A percentile compares a stretch with the other conserved stretches of the same genome.
Conservation (phyloP, 805 yeast species). For the Pichia insulana region DNA sequence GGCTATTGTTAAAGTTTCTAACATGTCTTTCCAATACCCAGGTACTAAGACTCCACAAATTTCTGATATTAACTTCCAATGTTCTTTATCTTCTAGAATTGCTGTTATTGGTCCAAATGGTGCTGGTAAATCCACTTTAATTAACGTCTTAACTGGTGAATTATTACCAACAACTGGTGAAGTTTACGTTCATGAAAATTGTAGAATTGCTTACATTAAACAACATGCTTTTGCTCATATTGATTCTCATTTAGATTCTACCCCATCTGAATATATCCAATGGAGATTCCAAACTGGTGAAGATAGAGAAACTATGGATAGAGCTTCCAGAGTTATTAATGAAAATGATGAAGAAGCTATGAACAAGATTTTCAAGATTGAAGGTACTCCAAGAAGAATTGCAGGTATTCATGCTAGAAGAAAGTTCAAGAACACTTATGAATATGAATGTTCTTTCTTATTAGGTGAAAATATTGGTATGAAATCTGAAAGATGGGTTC, state of each 20-base stretch:
- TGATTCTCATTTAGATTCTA: slow-evolving; percentile 96
- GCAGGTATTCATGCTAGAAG: slow-evolving; percentile 91
- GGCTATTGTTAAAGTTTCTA: slow-evolving; percentile 96
- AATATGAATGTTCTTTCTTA: slow-evolving; percentile 95
- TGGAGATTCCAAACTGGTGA: slow-evolving; percentile 99
- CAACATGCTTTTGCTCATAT: slow-evolving; percentile 99
- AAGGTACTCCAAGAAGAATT: slow-evolving; percentile 97
- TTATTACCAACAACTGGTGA: slow-evolving; percentile 97
- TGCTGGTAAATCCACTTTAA: slow-evolving; percentile 99
- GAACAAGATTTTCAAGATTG: slow-evolving; percentile 99
- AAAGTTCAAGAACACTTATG: slow-evolving; percentile 99
- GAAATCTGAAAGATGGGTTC: slow-evolving; percentile 99
- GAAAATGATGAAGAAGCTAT: slow-evolving; percentile 96
- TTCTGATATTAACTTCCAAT: slow-evolving; percentile 88
- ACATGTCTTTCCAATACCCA: slow-evolving; percentile 99
- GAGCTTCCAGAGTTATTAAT: slow-evolving; percentile 97
- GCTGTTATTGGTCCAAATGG: slow-evolving; percentile 99
- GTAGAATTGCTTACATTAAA: slow-evolving; percentile 99
- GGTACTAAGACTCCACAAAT: slow-evolving; percentile 97
- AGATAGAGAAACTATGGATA: slow-evolving; percentile 99
- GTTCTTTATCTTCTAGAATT: slow-evolving; percentile 98
- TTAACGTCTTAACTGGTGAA: slow-evolving; percentile 99
- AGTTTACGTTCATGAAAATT: slow-evolving; percentile 98
- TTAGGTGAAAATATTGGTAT: slow-evolving; percentile 98
- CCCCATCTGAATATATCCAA: slow-evolving; percentile 99